Conservation (phyloP, 1,139 yeast genomes). For the Geotrichum klebahnii region DNA sequence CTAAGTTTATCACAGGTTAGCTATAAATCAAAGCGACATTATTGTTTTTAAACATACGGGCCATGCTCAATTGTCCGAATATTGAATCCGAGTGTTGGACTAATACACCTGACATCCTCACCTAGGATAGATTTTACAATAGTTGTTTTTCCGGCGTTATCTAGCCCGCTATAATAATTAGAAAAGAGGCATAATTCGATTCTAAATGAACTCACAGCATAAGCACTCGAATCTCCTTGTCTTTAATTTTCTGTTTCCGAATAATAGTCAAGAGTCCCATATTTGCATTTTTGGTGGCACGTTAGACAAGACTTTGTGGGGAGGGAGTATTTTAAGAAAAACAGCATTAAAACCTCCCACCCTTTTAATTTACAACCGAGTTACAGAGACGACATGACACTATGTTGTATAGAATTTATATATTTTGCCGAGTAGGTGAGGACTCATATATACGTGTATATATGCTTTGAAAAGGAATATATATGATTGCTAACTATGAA, state of each 20-base stretch:
- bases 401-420: slow-evolving; percentile 2
- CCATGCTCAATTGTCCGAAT: slow-evolving; percentile 47
- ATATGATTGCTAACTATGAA: slow-evolving; percentile 9
- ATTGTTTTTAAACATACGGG: slow-evolving; percentile 25
- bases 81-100: slow-evolving; percentile 65
- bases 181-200: not conserved
- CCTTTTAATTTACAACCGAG: slow-evolving; percentile 1
- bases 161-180: slow-evolving; percentile 53
- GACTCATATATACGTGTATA: not conserved
- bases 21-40: not conserved
- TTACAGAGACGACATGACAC: not conserved
- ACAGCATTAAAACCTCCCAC: not conserved
- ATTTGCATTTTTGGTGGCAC: no score
- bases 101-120: slow-evolving; percentile 45
- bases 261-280: slow-evolving; percentile 87
- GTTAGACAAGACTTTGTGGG: slow-evolving; percentile 7
- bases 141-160: slow-evolving; percentile 85
- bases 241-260: slow-evolving; percentile 76
- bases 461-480: not conserved
- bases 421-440: slow-evolving; percentile 7
- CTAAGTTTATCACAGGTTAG: slow-evolving; percentile 36
- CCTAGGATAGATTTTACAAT: slow-evolving; percentile 52
- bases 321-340: not conserved
- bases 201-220: slow-evolving; percentile 44
- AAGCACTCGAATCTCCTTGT: slow-evolving; percentile 67